Evolutionary conservation across 208 protist genomes (phyloP).

Genomic region (Entamoeba dispar): DNA sequence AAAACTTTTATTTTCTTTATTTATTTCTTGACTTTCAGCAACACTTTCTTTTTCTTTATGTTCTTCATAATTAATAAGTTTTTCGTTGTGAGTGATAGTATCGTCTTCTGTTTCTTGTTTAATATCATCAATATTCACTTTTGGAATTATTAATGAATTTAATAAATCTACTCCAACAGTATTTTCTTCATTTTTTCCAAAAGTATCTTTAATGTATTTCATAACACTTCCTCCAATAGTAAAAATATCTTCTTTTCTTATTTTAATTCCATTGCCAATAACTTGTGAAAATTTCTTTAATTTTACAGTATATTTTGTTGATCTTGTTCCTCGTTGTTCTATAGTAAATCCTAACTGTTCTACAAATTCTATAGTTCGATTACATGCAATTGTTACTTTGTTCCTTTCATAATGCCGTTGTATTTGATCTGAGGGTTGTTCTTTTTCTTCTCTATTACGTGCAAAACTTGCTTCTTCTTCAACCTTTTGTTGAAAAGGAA

Average conservation of each 20-base stretch:
- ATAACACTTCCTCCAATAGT: not conserved
- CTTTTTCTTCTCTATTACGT: not conserved
- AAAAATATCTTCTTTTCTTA: not conserved
- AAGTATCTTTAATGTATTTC: not conserved
- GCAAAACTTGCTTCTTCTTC: not conserved
- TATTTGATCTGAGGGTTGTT: not conserved
- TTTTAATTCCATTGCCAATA: not conserved
- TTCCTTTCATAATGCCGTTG: not conserved
- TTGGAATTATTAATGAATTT: not conserved
- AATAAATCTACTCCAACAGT: not conserved
- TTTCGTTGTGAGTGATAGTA: too few relatives aligned
- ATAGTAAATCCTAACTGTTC: not conserved
- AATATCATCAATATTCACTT: too few relatives aligned
- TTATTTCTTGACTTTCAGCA: not conserved
- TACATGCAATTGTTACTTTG: not conserved
- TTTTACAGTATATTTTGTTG: not conserved
- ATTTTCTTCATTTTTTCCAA: not conserved
- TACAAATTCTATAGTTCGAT: not conserved
- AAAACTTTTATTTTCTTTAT: not conserved
- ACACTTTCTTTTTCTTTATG: too few relatives aligned
- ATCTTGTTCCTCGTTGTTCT: not conserved
- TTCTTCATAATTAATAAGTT: too few relatives aligned
- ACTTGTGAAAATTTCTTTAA: not conserved
- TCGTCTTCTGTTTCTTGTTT: too few relatives aligned
- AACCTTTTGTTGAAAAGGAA: not conserved